phyloP scores from a whole-genome alignment of 164 flowering plant species.

The Hamamelis virginiana region DNA sequence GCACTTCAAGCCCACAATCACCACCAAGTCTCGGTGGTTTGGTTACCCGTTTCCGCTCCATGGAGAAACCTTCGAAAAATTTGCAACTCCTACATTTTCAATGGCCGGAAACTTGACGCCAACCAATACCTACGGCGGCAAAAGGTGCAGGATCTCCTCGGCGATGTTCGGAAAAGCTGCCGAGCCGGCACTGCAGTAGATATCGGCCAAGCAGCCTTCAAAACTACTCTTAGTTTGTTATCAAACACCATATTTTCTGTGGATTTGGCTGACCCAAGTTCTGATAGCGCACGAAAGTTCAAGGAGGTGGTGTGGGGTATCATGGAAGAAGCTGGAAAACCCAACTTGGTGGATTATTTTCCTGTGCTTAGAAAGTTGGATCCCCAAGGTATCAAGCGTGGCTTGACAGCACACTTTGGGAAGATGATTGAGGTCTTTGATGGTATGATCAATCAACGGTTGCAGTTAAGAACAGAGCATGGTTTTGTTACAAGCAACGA shows the following conservation, averaged over 20 bases:
- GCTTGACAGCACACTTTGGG: not conserved
- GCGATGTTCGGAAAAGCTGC: not conserved
- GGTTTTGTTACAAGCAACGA: no score
- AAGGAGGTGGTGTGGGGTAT: conserved; percentile 13
- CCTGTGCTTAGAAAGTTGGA: conserved; percentile 19
- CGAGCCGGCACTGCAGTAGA: conserved; percentile 20
- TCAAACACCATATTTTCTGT: conserved; percentile 32
- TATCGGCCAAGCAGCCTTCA: conserved; percentile 24
- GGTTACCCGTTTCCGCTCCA: not conserved
- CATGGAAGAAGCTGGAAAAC: conserved; percentile 23
- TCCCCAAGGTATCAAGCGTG: conserved; percentile 18
- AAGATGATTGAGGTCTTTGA: conserved; percentile 11
- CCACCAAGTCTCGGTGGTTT: conserved; percentile 3
- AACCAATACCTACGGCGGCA: conserved; percentile 6
- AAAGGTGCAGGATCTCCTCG: conserved; percentile 21
- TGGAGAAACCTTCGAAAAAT: conserved; percentile 19
- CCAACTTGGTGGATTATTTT: conserved; percentile 22
- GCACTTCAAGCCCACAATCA: not conserved
- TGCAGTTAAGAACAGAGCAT: no score
- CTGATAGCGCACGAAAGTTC: conserved; percentile 10
- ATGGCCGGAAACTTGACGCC: conserved; percentile 17
- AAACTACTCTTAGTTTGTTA: conserved; percentile 20
- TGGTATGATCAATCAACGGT: no score
- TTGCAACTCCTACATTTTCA: conserved; percentile 15
- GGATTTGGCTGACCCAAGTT: conserved; percentile 20